phyloP scores from a whole-genome alignment of 1,284 basidiomycete genomes.

The Retiboletus fuscus region DNA sequence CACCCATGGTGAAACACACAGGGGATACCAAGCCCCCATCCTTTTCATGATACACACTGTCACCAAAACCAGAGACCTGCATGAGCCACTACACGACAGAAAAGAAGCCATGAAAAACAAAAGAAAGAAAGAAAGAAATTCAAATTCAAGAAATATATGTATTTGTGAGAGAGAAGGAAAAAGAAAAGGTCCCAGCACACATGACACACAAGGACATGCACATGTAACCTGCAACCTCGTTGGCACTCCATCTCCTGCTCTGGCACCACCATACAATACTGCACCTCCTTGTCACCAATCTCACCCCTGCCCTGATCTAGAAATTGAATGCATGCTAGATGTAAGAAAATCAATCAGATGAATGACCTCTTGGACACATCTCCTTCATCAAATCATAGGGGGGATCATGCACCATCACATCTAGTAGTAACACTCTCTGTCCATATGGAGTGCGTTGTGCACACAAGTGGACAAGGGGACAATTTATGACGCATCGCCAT shows the following conservation, averaged over 20 bases:
- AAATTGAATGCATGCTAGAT: constrained; percentile 9
- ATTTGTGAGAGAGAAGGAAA: not conserved
- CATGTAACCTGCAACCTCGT: constrained; percentile 17
- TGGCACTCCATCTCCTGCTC: constrained; percentile 22
- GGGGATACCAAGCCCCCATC: not conserved
- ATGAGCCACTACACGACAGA: constrained; percentile 10
- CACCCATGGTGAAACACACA: not conserved
- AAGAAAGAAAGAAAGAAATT: not conserved
- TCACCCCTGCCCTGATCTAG: constrained; percentile 18
- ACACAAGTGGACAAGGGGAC: constrained; percentile 17
- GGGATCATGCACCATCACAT: constrained; percentile 9
- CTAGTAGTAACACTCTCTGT: not conserved
- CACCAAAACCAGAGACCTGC: not conserved
- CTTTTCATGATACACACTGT: too few species aligned
- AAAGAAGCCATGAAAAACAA: not conserved
- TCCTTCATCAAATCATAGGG: constrained; percentile 14
- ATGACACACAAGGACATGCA: not conserved
- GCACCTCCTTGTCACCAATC: constrained; percentile 28
- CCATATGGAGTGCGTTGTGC: constrained; percentile 11
- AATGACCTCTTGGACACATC: constrained; percentile 4
- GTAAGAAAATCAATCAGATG: not conserved
- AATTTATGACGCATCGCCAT: too few species aligned
- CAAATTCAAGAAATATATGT: not conserved
- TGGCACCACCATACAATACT: not conserved
- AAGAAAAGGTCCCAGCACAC: not conserved